phyloP scores from a whole-genome alignment of 1,284 basidiomycete genomes.

The Apiotrichum mycotoxinovorans region DNA sequence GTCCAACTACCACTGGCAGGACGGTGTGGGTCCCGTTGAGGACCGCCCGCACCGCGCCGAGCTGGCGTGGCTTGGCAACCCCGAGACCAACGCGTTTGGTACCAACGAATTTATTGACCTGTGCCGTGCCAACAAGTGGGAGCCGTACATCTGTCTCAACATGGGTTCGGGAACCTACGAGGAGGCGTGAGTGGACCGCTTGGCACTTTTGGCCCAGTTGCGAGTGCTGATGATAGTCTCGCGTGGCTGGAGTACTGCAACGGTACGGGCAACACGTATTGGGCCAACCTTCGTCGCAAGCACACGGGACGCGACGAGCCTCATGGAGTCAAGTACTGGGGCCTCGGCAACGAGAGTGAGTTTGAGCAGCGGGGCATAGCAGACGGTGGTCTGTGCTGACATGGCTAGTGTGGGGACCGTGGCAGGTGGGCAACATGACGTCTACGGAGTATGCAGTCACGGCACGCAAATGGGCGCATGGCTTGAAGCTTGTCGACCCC shows the following conservation, averaged over 20 bases:
- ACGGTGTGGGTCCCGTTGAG: constrained; percentile 60
- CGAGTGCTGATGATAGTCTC: constrained; percentile 33
- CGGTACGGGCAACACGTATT: constrained; percentile 54
- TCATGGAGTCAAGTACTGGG: constrained; percentile 56
- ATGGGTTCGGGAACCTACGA: not conserved
- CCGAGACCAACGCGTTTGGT: constrained; percentile 64
- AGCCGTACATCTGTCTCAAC: constrained; percentile 64
- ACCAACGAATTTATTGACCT: constrained; percentile 56
- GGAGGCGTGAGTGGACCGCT: constrained; percentile 2
- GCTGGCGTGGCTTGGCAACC: constrained; percentile 60
- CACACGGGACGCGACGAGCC: constrained; percentile 61
- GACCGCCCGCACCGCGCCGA: constrained; percentile 58
- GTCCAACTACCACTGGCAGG: constrained; percentile 67
- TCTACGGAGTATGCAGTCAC: constrained; percentile 60
- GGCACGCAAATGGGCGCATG: constrained; percentile 64
- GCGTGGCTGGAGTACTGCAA: constrained; percentile 67
- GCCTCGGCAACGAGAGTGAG: constrained; percentile 51
- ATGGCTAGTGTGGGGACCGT: constrained; percentile 58
- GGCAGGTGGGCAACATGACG: constrained; percentile 64
- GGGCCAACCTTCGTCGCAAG: constrained; percentile 59
- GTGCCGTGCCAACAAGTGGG: constrained; percentile 42
- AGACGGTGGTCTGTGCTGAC: too few relatives aligned
- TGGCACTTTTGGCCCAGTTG: not conserved
- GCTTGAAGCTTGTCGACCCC: constrained; percentile 60
- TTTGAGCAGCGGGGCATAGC: not conserved